A percentile compares a stretch with the other conserved stretches of the same genome.
These are phyloP conservation scores for Dactylella cylindrospora DNA, from an alignment of 2,329 filamentous ascomycete species.

Conservation along the genomic window DNA sequence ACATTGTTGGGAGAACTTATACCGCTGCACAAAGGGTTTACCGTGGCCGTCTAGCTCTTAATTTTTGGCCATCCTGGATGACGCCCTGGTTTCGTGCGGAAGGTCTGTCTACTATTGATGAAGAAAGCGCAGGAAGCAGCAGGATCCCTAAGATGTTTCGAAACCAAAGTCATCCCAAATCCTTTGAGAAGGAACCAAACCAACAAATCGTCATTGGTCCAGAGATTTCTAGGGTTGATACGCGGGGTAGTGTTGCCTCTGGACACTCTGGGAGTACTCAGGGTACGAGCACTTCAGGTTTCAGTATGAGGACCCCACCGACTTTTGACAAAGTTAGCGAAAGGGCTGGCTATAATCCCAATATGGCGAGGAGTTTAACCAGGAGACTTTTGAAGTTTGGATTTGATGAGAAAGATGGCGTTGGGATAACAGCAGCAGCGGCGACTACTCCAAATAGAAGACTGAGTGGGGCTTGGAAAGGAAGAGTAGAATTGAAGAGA, in stretches of 20 bases:
- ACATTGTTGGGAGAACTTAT: conserved; percentile 35
- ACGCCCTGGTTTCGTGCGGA: conserved; percentile 11
- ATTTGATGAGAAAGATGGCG: conserved; percentile 30
- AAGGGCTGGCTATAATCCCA: conserved; percentile 28
- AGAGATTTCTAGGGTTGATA: conserved; percentile 2
- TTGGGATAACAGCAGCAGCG: background rate
- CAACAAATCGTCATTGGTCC: too few species aligned
- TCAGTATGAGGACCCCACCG: conserved; percentile 22
- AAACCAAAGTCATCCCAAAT: too few species aligned
- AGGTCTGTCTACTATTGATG: conserved; percentile 24
- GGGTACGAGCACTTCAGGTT: conserved; percentile 15
- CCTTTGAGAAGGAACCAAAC: too few species aligned
- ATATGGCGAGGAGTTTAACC: conserved; percentile 32
- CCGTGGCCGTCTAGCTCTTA: conserved; percentile 14
- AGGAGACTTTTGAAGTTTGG: conserved; percentile 34
- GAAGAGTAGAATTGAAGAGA: conserved; percentile 22
- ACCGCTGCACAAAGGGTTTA: conserved; percentile 31
- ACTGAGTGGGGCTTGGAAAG: conserved; percentile 25
- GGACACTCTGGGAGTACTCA: conserved; percentile 9
- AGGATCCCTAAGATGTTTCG: conserved; percentile 12
- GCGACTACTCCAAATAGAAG: conserved; percentile 1
- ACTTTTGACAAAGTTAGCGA: conserved; percentile 31
- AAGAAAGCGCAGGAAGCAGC: conserved; percentile 31
- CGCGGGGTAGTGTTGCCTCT: background rate
- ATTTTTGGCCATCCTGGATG: conserved; percentile 34